Evolutionary conservation across 2,329 filamentous ascomycete species (phyloP), one percentile per base, ranked within the genome.

Genomic region (Cyclaneusma minus): DNA sequence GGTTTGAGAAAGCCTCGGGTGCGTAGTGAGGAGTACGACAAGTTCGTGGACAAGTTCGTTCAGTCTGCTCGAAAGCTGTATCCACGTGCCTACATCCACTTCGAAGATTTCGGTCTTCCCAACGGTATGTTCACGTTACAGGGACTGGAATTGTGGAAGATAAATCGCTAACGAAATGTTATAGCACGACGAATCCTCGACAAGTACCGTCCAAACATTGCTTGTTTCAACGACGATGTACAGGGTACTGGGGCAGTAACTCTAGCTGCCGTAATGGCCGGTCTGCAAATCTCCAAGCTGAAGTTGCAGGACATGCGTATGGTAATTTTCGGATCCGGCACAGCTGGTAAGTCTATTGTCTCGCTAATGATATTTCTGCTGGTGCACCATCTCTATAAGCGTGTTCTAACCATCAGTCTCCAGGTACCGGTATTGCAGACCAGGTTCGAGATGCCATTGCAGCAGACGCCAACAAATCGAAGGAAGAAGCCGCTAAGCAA

Each of bases 221-320:
- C 83, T 0, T 91, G 82, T 48, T 92, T 93, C 60, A 92, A 92
- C 42, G 84, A 92, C 31, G 83, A 92, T 46, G 73, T 92, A 0
- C 83, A 92, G 48, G 84, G 83, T 2, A 92, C 84, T 0, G 84
- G 83, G 0, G 87, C 80, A 32, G 82, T 92, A 1, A 87, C 84
- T 0, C 62, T 92, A 0, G 83, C 83, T 0, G 83, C 78, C 1
- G 74, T 92, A 35, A 71, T 82, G 56, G 70, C 82, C 0, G 83
- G 68, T 0, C 56, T 85, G 6, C 68, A 80, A 32, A 71, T 87
- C 6, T 71, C 62, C 33, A 61, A 69, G 3, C 54, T 74, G 28
- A 68, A 74, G 27, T 56, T 91, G 21, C 52, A 58, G 6, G 80
- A 91, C 31, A 51, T 80, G 9, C 64, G 74, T 16, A 60, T 89